Evolutionary conservation across 768 basidiomycete genomes (phyloP), one percentile per base, ranked within the genome.

Genomic region (Boletus vermiculosoides): DNA sequence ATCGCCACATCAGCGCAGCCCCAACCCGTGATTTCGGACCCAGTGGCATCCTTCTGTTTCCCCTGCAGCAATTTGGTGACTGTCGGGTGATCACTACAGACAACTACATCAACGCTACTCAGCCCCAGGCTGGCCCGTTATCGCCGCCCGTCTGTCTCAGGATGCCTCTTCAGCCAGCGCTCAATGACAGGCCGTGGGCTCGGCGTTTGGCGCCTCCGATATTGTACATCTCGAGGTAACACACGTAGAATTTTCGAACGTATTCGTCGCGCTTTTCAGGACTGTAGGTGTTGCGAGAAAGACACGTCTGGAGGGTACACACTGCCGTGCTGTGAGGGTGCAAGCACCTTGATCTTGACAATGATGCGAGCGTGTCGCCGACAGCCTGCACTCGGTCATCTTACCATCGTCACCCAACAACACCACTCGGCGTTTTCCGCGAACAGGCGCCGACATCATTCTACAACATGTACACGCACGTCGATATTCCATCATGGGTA

Each of bases 21-120:
- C 7, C 87, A 88, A 67, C 87, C 87, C 1, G 78, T 88, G 30
- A 78, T 90, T 40, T 82, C 86, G 30, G 87, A 89, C 66, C 83
- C 85, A 4, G 80, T 30, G 30, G 9, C 2, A 8, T 9, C 30
- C 9, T 30, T 9, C 30, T 30, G 30, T 30, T 30, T 30, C 30
- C 30, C 30, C 9, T 30, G 30, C 30, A 30, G 9, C 9, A 30
- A 30, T 9, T 30, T 30, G 30, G 30, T 30, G 2, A 2, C 30
- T 30, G 30, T 30, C 30, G 30, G 30, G 30, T 30, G 30, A 30
- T 30, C 30, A 30, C 30, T 8, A 3, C 30, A 30, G 30, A 30
- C 30, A 30, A 30, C 30, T 30, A 30, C 30, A 30, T 30, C 30
- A 30, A 30, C 30, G 3, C 30, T 30, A 30, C 30, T 30, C 9